A percentile compares a stretch with the other conserved stretches of the same genome.
phyloP scores from a whole-genome alignment of 2,329 filamentous ascomycete species.

The Cladosporium austrohemisphaericum region DNA sequence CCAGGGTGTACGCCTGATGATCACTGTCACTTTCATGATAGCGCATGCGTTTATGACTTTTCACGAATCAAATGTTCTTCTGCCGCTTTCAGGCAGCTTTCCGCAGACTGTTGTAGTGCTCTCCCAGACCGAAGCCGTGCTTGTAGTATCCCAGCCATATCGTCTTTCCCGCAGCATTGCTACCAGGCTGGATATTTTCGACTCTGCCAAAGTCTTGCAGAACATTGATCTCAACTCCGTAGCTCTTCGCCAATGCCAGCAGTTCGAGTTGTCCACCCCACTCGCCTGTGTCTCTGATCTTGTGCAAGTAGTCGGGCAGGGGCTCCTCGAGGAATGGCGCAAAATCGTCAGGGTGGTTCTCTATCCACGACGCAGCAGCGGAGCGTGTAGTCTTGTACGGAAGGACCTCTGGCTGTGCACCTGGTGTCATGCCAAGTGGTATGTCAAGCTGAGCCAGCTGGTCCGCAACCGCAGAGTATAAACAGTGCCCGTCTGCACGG shows the following conservation, averaged over 20 bases:
- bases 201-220: conserved; percentile 76
- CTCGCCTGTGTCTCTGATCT: conserved; percentile 82
- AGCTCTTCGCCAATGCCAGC: conserved; percentile 75
- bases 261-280: conserved; percentile 96
- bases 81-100: conserved; percentile 22
- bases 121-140: conserved; percentile 88
- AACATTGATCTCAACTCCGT: conserved; percentile 76
- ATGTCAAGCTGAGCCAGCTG: conserved; percentile 58
- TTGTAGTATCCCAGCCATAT: conserved; percentile 95
- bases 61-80: not conserved
- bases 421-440: conserved; percentile 35
- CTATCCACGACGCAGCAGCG: conserved; percentile 75
- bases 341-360: conserved; percentile 72
- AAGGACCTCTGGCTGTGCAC: conserved; percentile 17
- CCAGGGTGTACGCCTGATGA: not conserved
- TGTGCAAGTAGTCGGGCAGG: conserved; percentile 66
- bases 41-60: not conserved
- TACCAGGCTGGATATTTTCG: conserved; percentile 65
- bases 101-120: conserved; percentile 90
- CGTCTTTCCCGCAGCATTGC: conserved; percentile 48
- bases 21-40: not conserved
- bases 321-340: conserved; percentile 81
- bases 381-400: conserved; percentile 65
- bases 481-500: conserved; percentile 85
- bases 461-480: conserved; percentile 88